Conservation (phyloP, 805 yeast genomes). For the Danielozyma ontarioensis region DNA sequence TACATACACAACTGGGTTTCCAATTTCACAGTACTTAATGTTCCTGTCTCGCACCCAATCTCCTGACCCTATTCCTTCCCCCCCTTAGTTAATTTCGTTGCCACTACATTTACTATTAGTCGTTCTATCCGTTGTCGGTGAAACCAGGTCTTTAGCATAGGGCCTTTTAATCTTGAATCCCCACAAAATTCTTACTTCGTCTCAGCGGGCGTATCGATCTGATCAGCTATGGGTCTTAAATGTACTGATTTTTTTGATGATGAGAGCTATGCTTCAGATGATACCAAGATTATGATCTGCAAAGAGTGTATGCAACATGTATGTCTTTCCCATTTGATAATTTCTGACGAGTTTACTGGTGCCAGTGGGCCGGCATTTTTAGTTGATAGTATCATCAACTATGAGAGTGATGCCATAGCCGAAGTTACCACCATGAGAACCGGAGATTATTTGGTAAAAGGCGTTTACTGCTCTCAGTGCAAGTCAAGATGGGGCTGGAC, state of each 20-base stretch:
- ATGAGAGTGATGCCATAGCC: constrained; percentile 17
- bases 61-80: too few species aligned
- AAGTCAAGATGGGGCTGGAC: constrained; percentile 33
- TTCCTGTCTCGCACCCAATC: too few species aligned
- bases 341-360: constrained; percentile 36
- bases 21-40: too few species aligned
- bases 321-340: constrained; percentile 30
- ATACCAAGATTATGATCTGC: constrained; percentile 36
- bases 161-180: too few species aligned
- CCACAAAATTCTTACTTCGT: too few species aligned
- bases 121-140: too few species aligned
- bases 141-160: too few species aligned
- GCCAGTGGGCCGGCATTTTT: constrained; percentile 37
- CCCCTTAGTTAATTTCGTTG: too few species aligned
- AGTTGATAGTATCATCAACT: constrained; percentile 36
- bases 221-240: constrained; percentile 37
- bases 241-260: constrained; percentile 35
- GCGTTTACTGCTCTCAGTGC: constrained; percentile 38
- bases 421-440: constrained; percentile 35
- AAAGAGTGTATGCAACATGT: constrained; percentile 37
- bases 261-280: constrained; percentile 29
- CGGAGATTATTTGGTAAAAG: constrained; percentile 32
- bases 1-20: too few species aligned
- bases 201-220: too few species aligned
- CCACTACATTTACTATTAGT: too few species aligned